Conservation (phyloP, 106 monocot genomes). For the Platanthera guangdongensis region DNA sequence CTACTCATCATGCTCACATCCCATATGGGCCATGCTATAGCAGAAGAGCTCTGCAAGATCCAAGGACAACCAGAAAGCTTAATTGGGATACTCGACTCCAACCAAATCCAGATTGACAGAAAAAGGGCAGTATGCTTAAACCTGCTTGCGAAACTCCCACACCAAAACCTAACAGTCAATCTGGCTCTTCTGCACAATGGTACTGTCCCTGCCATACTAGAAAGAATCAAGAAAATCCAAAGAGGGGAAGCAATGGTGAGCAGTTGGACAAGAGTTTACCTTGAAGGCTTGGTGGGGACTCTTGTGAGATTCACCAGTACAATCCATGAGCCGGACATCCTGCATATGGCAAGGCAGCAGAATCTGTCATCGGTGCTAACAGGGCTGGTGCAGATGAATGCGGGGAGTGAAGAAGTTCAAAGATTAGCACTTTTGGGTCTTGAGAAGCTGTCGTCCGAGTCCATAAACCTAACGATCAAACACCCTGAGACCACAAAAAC, state of each 20-base stretch:
- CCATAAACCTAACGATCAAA: conserved; percentile 28
- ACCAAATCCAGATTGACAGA: conserved; percentile 22
- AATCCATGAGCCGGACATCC: conserved; percentile 35
- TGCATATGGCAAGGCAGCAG: conserved; percentile 29
- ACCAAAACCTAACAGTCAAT: conserved; percentile 44
- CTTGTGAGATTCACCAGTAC: conserved; percentile 58
- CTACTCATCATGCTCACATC: conserved; percentile 40
- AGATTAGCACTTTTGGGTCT: conserved; percentile 43
- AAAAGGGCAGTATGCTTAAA: conserved; percentile 32
- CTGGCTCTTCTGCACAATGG: conserved; percentile 26
- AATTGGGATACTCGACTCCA: conserved; percentile 18
- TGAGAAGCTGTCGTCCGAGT: conserved; percentile 39
- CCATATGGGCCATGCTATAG: conserved; percentile 39
- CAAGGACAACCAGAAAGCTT: conserved; percentile 39
- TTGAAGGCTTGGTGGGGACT: conserved; percentile 58
- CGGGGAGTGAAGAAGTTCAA: conserved; percentile 45
- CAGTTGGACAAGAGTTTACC: conserved; percentile 20
- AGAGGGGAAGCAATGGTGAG: conserved; percentile 18
- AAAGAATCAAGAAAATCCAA: conserved; percentile 31
- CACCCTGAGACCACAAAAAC: background rate
- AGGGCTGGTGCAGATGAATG: conserved; percentile 26
- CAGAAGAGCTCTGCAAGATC: conserved; percentile 44
- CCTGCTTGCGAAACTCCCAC: conserved; percentile 47
- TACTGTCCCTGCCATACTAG: conserved; percentile 21
- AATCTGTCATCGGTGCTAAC: conserved; percentile 32